These are phyloP conservation scores for Bolboschoenus planiculmis DNA, from an alignment of 176 grass and related monocot species.

Conservation along the genomic window DNA sequence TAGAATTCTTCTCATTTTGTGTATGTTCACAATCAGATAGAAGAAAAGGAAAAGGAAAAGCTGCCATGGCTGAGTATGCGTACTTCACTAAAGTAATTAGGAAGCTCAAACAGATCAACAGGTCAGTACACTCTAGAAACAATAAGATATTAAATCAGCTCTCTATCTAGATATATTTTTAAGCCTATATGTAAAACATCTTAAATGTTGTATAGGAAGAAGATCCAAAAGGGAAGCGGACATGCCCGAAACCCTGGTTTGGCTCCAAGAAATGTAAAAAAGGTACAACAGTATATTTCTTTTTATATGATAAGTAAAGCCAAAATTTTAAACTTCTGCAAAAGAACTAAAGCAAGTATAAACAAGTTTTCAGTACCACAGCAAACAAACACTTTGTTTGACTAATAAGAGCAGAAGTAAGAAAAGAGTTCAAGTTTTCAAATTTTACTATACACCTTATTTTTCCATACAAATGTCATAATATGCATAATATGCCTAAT, in stretches of 20 bases:
- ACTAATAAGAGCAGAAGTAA: background rate
- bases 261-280: background rate
- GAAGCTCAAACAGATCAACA: background rate
- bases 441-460: background rate
- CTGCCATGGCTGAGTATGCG: background rate
- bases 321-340: background rate
- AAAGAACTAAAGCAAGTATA: background rate
- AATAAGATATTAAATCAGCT: background rate
- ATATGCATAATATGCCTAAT: background rate
- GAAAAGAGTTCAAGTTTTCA: background rate
- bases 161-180: background rate
- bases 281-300: background rate
- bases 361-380: background rate
- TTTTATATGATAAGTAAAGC: background rate
- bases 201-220: background rate
- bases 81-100: background rate
- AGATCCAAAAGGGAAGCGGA: background rate
- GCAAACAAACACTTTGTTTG: background rate
- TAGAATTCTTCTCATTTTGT: background rate
- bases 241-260: background rate
- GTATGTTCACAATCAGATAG: slow-evolving; percentile 3
- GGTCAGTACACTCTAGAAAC: background rate
- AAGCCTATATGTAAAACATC: background rate
- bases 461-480: too few species aligned
- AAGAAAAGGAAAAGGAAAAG: slow-evolving; percentile 16